Conservation (phyloP, 768 basidiomycete species). For the Podaxis rugospora region DNA sequence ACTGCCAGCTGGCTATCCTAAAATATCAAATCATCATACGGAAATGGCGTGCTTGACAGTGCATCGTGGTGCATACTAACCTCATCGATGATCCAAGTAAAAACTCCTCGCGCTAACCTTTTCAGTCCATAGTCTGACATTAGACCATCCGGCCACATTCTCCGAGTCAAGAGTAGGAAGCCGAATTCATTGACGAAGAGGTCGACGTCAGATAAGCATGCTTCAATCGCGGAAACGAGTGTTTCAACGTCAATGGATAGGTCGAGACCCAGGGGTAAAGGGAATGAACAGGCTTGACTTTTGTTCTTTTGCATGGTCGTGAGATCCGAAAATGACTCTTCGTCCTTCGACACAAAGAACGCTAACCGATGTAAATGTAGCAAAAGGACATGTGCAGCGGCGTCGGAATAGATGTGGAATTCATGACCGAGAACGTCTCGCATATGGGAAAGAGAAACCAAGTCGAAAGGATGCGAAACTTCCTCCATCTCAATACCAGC, state of each 20-base stretch:
- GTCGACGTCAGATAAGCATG: slow-evolving; percentile 65
- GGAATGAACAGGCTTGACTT: slow-evolving; percentile 50
- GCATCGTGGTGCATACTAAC: slow-evolving; percentile 28
- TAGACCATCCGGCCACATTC: slow-evolving; percentile 73
- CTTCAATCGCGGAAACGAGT: slow-evolving; percentile 66
- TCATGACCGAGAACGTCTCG: slow-evolving; percentile 55
- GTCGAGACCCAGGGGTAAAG: slow-evolving; percentile 68
- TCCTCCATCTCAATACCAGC: slow-evolving; percentile 17
- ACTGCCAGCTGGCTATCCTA: slow-evolving; percentile 66
- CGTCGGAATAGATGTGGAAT: slow-evolving; percentile 52
- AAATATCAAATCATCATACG: not conserved
- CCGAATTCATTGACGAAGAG: slow-evolving; percentile 73
- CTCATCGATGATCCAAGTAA: slow-evolving; percentile 74
- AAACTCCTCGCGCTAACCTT: slow-evolving; percentile 51
- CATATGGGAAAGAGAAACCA: slow-evolving; percentile 54
- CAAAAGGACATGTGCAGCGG: slow-evolving; percentile 48
- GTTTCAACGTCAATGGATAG: slow-evolving; percentile 69
- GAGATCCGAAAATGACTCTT: slow-evolving; percentile 31
- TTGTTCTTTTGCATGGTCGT: slow-evolving; percentile 22
- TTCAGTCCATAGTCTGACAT: slow-evolving; percentile 67
- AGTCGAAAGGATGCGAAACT: slow-evolving; percentile 48
- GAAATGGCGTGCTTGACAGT: not conserved
- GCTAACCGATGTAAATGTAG: slow-evolving; percentile 59
- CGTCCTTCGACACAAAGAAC: slow-evolving; percentile 49
- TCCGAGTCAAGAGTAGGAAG: slow-evolving; percentile 59